A percentile compares a stretch with the other conserved stretches of the same genome.
Evolutionary conservation across 2,329 filamentous ascomycete genomes (phyloP).

Genomic region (Ophiostoma triangulosporum): DNA sequence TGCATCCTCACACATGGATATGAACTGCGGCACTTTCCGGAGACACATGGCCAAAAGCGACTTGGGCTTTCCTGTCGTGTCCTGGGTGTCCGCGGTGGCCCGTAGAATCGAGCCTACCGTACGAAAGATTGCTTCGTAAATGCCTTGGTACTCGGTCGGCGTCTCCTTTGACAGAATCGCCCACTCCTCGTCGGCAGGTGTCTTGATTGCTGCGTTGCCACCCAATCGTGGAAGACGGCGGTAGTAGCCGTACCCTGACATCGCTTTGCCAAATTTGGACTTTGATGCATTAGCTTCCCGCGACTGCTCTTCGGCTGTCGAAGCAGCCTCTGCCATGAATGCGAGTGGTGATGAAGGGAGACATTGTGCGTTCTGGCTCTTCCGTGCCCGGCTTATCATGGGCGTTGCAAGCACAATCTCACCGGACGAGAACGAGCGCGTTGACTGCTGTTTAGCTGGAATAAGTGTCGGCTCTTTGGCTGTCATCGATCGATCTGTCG

Average conservation of each 20-base stretch:
- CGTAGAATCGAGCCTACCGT: slow-evolving; percentile 31
- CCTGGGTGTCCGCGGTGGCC: slow-evolving; percentile 21
- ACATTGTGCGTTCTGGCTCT: slow-evolving; percentile 10
- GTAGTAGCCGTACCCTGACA: slow-evolving; percentile 1
- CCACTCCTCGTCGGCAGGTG: slow-evolving; percentile 23
- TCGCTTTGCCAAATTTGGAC: background rate
- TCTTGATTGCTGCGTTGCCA: slow-evolving; percentile 4
- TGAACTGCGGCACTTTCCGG: slow-evolving; percentile 32
- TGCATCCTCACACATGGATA: slow-evolving; percentile 30
- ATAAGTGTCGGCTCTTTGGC: background rate
- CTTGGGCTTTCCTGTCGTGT: slow-evolving; percentile 12
- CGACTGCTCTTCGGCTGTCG: background rate
- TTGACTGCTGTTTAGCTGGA: background rate
- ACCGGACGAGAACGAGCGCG: slow-evolving; percentile 8
- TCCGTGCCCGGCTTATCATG: slow-evolving; percentile 19
- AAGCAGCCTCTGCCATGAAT: background rate
- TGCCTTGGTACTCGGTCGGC: slow-evolving; percentile 20
- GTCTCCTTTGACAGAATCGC: slow-evolving; percentile 20
- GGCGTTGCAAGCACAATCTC: slow-evolving; percentile 21
- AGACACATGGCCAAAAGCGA: slow-evolving; percentile 37
- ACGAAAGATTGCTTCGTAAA: slow-evolving; percentile 32
- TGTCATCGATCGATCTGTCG: background rate
- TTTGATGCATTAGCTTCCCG: background rate
- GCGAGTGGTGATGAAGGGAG: slow-evolving; percentile 18
- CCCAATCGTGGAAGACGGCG: background rate